These are phyloP conservation scores for Passalora sequoiae DNA, from an alignment of 2,329 filamentous ascomycete genomes.

Conservation along the genomic window DNA sequence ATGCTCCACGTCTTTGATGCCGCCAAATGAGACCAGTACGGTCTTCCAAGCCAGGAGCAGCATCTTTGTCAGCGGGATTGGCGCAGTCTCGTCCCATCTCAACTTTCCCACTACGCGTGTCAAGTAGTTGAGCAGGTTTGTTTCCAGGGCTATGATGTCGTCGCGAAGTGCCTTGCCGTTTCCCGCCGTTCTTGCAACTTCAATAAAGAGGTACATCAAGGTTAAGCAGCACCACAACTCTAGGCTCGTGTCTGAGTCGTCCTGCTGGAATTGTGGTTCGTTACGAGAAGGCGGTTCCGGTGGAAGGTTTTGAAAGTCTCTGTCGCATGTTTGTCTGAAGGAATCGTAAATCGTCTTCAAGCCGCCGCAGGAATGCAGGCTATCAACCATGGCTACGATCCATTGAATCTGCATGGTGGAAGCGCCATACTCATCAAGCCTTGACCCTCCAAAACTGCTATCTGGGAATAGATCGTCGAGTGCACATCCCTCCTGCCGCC, in stretches of 20 bases:
- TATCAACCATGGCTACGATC: conserved; percentile 42
- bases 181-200: conserved; percentile 37
- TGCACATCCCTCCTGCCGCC: conserved; percentile 28
- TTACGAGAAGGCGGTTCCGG: conserved; percentile 23
- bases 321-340: conserved; percentile 32
- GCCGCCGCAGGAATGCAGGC: conserved; percentile 39
- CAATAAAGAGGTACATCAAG: conserved; percentile 46
- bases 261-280: conserved; percentile 24
- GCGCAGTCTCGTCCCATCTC: conserved; percentile 55
- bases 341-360: conserved; percentile 39
- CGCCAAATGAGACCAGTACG: conserved; percentile 78
- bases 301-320: conserved; percentile 23
- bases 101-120: conserved; percentile 53
- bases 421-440: conserved; percentile 29
- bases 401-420: conserved; percentile 42
- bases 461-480: conserved; percentile 26
- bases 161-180: conserved; percentile 27
- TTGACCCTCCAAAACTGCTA: conserved; percentile 25
- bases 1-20: conserved; percentile 64
- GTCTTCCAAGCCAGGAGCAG: conserved; percentile 87
- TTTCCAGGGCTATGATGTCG: conserved; percentile 39
- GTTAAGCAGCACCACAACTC: conserved; percentile 49
- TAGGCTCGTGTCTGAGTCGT: conserved; percentile 27
- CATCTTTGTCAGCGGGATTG: conserved; percentile 50
- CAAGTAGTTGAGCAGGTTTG: conserved; percentile 66